These are phyloP conservation scores for Saitozyma podzolica DNA, from an alignment of 768 basidiomycete genomes.

Conservation along the genomic window DNA sequence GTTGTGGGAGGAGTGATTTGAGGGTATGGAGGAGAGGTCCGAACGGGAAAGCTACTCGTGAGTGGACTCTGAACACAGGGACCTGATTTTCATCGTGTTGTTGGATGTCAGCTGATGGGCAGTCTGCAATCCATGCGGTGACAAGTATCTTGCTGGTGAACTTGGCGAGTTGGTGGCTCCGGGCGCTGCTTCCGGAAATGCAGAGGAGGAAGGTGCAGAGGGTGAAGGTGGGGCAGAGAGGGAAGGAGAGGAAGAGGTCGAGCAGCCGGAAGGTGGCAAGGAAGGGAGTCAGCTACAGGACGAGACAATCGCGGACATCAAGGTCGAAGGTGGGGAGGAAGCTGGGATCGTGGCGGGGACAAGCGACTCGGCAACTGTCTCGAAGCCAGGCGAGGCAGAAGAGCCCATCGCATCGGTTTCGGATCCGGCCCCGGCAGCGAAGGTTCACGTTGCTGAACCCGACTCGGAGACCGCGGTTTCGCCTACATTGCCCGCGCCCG, in stretches of 20 bases:
- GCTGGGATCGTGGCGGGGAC: too few relatives aligned
- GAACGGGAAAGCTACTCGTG: slow-evolving; percentile 35
- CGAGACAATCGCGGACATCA: too few relatives aligned
- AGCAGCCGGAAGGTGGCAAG: neutral
- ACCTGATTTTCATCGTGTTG: neutral
- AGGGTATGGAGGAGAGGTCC: slow-evolving; percentile 45
- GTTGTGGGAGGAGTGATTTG: slow-evolving; percentile 29
- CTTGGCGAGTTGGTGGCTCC: slow-evolving; percentile 37
- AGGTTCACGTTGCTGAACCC: too few relatives aligned
- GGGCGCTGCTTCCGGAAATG: slow-evolving; percentile 13
- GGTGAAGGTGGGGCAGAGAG: neutral
- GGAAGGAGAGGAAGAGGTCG: neutral
- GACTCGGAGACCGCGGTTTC: too few relatives aligned
- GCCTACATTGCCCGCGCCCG: too few relatives aligned
- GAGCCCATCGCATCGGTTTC: too few relatives aligned
- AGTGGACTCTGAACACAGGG: slow-evolving; percentile 7
- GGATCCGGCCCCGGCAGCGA: too few relatives aligned
- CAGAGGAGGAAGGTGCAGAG: neutral
- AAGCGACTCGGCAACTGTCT: too few relatives aligned
- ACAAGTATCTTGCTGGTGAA: slow-evolving; percentile 25
- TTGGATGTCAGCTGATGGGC: neutral
- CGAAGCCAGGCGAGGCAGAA: too few relatives aligned
- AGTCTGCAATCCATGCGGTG: slow-evolving; percentile 45
- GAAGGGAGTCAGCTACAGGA: neutral
- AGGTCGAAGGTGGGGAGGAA: too few relatives aligned